Base-by-base conservation (phyloP, 2,329 filamentous ascomycete species). In the Cercospora nicotianae region DNA sequence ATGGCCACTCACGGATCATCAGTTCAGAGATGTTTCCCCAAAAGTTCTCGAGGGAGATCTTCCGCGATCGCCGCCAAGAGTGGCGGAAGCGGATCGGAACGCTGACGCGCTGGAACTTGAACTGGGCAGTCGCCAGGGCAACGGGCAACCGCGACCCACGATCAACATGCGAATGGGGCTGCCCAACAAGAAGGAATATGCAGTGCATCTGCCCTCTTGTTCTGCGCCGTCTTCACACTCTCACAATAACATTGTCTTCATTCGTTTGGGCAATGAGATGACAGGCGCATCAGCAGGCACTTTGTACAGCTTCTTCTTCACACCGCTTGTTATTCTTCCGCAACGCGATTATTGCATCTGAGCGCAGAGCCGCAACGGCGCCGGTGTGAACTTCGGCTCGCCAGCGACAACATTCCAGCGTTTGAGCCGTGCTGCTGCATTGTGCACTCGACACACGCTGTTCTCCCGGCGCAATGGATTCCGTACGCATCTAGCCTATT, bases 381-480 rank as follows among this genome's bases (percentile, higher is more conserved):
- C 33, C 62, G 53, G 62, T 64, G 9, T 58, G 62, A 58, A 36
- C 51, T 64, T 57, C 62, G 48, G 62, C 45, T 64, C 62, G 30
- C 33, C 57, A 64, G 39, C 42, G 55, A 58, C 31, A 55, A 69
- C 64, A 72, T 70, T 70, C 66, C 68, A 69, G 64, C 63, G 64
- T 61, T 53, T 55, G 66, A 67, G 36, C 36, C 36, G 36, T 42
- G 36, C 36, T 42, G 36, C 36, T 42, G 65, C 65, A 66, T 64
- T 61, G 65, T 67, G 53, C 62, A 39, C 42, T 63, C 31, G 10
- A 18, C 61, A 60, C 63, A 48, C 53, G 53, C 66, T 59, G 64
- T 28, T 39, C 20, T 33, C 30, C 68, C 68, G 57, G 42, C 58
- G 61, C 60, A 65, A 72, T 72, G 71, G 69, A 73, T 65, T 66